Conservation (phyloP, 805 yeast genomes). For the Wickerhamiella dianesei region DNA sequence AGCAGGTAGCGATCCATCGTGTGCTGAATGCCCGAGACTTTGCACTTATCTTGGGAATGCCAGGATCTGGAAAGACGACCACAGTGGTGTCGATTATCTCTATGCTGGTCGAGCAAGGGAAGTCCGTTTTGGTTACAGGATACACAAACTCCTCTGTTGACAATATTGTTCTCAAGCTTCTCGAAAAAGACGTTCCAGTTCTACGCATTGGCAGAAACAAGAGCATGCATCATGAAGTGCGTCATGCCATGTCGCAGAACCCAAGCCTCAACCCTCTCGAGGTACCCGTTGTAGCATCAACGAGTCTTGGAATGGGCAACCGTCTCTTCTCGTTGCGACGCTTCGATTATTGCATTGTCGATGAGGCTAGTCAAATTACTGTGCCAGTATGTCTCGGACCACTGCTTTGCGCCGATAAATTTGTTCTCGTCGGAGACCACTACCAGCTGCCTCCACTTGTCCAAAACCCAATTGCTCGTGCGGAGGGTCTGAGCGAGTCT, state of each 20-base stretch:
- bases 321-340: conserved; percentile 41
- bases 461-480: conserved; percentile 47
- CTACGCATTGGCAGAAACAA: conserved; percentile 35
- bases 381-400: conserved; percentile 90
- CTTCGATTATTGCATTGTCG: conserved; percentile 89
- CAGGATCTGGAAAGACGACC: conserved; percentile 94
- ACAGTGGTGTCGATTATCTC: conserved; percentile 66
- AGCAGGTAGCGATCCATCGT: conserved; percentile 49
- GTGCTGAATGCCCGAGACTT: conserved; percentile 60
- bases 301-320: conserved; percentile 67
- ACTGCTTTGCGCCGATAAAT: conserved; percentile 56
- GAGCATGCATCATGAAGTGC: not conserved
- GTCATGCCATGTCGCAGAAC: not conserved
- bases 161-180: conserved; percentile 68
- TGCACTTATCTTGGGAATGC: conserved; percentile 84
- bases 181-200: conserved; percentile 34
- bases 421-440: conserved; percentile 93
- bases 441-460: conserved; percentile 86
- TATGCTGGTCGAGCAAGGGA: conserved; percentile 43
- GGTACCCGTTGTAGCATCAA: conserved; percentile 72
- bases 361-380: conserved; percentile 93
- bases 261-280: conserved; percentile 23
- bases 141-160: conserved; percentile 96
- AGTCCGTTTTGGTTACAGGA: conserved; percentile 64
- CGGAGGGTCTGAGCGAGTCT: conserved; percentile 56